Conservation (phyloP, 108 stramenopile genomes). For the Skeletonema menzelii region DNA sequence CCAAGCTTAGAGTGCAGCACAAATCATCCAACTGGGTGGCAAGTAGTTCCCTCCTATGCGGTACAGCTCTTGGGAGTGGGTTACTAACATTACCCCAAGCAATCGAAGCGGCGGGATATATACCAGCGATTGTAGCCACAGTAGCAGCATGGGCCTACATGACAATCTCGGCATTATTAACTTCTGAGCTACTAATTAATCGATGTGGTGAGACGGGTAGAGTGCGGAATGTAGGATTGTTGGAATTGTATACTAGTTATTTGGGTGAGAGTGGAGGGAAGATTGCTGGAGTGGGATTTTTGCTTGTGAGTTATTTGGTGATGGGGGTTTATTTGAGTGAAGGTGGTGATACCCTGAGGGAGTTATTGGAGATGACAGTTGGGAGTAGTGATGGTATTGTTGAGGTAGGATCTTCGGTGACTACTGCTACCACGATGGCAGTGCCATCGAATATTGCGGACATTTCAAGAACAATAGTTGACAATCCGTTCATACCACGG, state of each 20-base stretch:
- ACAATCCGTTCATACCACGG: constrained; percentile 16
- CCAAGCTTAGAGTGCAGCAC: not conserved
- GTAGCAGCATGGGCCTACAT: constrained; percentile 80
- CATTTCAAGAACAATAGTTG: not conserved
- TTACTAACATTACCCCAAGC: constrained; percentile 79
- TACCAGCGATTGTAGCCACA: constrained; percentile 69
- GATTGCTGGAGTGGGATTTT: constrained; percentile 73
- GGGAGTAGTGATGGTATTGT: not conserved
- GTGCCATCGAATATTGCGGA: constrained; percentile 16
- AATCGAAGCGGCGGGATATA: constrained; percentile 68
- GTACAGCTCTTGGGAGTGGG: constrained; percentile 77
- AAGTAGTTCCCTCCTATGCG: constrained; percentile 53
- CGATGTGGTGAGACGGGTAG: constrained; percentile 62
- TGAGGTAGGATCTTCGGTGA: constrained; percentile 1
- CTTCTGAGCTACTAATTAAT: constrained; percentile 85
- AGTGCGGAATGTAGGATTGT: constrained; percentile 55
- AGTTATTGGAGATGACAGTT: constrained; percentile 21
- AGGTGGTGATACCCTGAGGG: constrained; percentile 66
- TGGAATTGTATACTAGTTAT: constrained; percentile 58
- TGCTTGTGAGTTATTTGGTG: constrained; percentile 82
- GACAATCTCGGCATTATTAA: constrained; percentile 82
- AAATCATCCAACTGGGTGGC: constrained; percentile 31
- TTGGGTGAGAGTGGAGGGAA: constrained; percentile 45
- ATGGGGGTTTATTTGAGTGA: constrained; percentile 86
- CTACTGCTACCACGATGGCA: constrained; percentile 2